Evolutionary conservation across 2,329 filamentous ascomycete genomes (phyloP), one percentile per base, ranked within the genome.

Genomic region (Colletotrichum sp.): DNA sequence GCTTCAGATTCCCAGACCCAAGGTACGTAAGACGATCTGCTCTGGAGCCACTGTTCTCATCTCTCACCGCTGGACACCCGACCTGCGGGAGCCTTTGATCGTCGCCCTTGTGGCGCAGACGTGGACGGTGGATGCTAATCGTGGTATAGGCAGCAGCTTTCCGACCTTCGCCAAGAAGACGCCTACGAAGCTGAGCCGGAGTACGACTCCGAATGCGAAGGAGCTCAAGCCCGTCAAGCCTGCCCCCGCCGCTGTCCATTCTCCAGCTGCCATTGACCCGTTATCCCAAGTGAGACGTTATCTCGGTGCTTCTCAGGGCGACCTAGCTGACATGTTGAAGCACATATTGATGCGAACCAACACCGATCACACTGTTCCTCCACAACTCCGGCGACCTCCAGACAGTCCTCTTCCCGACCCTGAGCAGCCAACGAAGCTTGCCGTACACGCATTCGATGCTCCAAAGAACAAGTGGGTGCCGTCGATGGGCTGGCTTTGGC

Each of bases 291-390:
- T 83, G 75, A 32, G 78, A 64, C 59, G 26, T 65, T 32, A 18
- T 10, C 16, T n/a, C 8, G 26, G 16, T 28, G 21, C n/a, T 16
- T 8, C 52, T 26, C 34, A 34, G 39, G 13, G 30, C 10, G 6
- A 21, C 21, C 43, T 18, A 6, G 67, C 76, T 77, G 60, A 78
- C 72, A 32, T 57, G 12, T 28, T 74, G 7, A 61, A 92, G 90
- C 91, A 93, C 80, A 93, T 93, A 61, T 86, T 94, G 69, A 89
- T 92, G 81, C 91, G 93, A 79, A 94, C 93, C 70, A 93, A 92
- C 80, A 93, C 92, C 57, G 89, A 91, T 71, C 88, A 87, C 69
- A 89, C 90, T 10, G 89, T 92, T 69, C 87, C 90, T 12, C 87
- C 90, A 68, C 89, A 89, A 76, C 83, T 93, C 32, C 89, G 91